A percentile compares a stretch with the other conserved stretches of the same genome.
These are phyloP conservation scores for Exserohilum turcica DNA, from an alignment of 2,329 filamentous ascomycete species.

Conservation along the genomic window DNA sequence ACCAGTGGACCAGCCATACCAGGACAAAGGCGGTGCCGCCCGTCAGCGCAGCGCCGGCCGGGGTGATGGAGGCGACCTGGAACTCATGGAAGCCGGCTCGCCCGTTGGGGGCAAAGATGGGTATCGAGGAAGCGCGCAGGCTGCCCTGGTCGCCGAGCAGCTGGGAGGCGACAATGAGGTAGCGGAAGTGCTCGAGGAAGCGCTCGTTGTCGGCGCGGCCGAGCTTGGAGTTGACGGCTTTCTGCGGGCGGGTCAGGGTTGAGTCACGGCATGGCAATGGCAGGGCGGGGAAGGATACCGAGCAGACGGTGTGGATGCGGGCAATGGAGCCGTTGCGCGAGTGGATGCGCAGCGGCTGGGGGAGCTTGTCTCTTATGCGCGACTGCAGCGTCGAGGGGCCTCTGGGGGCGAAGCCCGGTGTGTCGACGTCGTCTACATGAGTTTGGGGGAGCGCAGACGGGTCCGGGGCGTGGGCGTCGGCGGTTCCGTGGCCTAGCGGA, in stretches of 20 bases:
- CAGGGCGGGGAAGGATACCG: conserved; percentile 30
- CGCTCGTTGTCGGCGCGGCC: conserved; percentile 78
- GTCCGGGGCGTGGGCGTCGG: conserved; percentile 31
- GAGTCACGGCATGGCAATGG: background rate
- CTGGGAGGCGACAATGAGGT: conserved; percentile 90
- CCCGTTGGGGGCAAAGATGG: conserved; percentile 34
- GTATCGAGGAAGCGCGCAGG: conserved; percentile 41
- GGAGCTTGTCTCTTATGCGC: conserved; percentile 56
- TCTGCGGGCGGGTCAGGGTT: conserved; percentile 53
- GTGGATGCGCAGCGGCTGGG: conserved; percentile 52
- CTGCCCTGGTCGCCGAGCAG: conserved; percentile 69
- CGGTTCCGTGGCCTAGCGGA: conserved; percentile 41
- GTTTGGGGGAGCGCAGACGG: conserved; percentile 20
- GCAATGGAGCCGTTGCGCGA: conserved; percentile 46
- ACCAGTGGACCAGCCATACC: conserved; percentile 74
- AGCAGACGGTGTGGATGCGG: conserved; percentile 47
- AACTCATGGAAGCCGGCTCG: conserved; percentile 37
- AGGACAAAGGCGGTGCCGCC: conserved; percentile 65
- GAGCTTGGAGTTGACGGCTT: conserved; percentile 72
- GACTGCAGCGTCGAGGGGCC: conserved; percentile 56
- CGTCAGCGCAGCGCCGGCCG: conserved; percentile 69
- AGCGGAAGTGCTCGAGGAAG: conserved; percentile 91
- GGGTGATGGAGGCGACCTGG: conserved; percentile 57
- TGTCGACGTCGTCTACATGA: background rate
- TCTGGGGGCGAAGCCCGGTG: conserved; percentile 55